Conservation (phyloP, 208 protist genomes). For the Acanthamoeba royreba region DNA sequence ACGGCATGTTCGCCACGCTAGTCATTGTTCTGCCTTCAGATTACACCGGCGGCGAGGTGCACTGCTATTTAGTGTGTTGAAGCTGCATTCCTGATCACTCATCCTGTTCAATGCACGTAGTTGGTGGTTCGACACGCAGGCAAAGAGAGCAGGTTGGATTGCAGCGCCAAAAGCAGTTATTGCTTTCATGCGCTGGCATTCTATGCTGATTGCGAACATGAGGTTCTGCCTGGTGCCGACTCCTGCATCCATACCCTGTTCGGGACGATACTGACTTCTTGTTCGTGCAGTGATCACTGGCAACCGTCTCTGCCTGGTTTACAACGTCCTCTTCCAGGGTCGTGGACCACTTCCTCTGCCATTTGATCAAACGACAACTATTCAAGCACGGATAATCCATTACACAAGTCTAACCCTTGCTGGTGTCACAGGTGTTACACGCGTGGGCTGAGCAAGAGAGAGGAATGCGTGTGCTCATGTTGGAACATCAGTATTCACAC, state of each 20-base stretch:
- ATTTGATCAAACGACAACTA: background rate
- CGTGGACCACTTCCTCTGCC: background rate
- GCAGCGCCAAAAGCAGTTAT: background rate
- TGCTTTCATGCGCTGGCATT: background rate
- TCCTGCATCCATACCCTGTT: background rate
- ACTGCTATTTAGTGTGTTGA: background rate
- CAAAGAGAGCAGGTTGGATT: background rate
- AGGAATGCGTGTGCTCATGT: background rate
- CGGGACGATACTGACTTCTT: background rate
- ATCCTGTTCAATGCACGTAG: background rate
- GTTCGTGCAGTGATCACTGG: background rate
- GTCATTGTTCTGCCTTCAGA: background rate
- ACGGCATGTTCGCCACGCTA: constrained; percentile 19
- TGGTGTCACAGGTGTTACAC: background rate
- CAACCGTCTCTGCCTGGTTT: background rate
- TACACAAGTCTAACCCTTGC: too few species aligned
- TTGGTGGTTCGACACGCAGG: background rate
- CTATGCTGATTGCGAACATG: background rate
- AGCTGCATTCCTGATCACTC: background rate
- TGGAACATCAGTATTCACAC: background rate
- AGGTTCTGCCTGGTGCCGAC: background rate
- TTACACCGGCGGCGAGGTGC: background rate
- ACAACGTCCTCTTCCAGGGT: background rate
- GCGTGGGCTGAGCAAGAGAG: background rate
- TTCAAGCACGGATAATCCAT: background rate